Base-by-base conservation (phyloP, 441 rosid species). In the Dalechampia spathulata region DNA sequence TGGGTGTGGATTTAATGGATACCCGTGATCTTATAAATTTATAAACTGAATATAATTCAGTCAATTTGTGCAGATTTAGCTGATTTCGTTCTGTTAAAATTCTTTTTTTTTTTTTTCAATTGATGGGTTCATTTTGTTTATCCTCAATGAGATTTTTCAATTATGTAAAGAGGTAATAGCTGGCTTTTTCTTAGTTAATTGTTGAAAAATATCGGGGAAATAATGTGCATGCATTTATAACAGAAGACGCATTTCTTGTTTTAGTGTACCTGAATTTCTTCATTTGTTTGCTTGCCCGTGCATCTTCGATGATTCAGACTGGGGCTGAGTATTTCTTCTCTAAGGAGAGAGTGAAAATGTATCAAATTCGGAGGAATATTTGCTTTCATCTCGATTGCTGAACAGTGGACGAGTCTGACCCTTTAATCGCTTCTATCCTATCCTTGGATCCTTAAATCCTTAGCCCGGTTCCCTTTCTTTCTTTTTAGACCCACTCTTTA, bases 171-270 rank as follows among this genome's bases (percentile, higher is more conserved):
- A n/a, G n/a, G n/a, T 47, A 51, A 57, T 65, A 70, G 63, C 27
- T 52, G 55, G 52, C 17, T 44, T n/a, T 4, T 43, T 57, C 64
- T 17, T 47, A 17, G 14, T 58, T 51, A 15, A 39, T 58, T 67
- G 70, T 62, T 55, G 72, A 46, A 63, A 55, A 46, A 51, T 54
- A 63, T 57, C 53, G 56, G 66, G 59, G 32, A 63, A 61, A 47
- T 64, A 40, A 57, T 47, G 63, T 59, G 52, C n/a, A 47, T 46
- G 63, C 78, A 49, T 80, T 75, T 66, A 72, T 55, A 52, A 48
- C 58, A 38, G 8, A 21, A 58, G 62, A 63, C 76, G 64, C 57
- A 36, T 48, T 21, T 8, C 25, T 58, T 5, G 13, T 28, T 47
- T 37, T 37, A 36, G n/a, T 12, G n/a, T 53, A 61, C 64, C 49